A percentile compares a stretch with the other conserved stretches of the same genome.
Evolutionary conservation across 108 stramenopile species (phyloP).

Genomic region (Skeletonema costatum): DNA sequence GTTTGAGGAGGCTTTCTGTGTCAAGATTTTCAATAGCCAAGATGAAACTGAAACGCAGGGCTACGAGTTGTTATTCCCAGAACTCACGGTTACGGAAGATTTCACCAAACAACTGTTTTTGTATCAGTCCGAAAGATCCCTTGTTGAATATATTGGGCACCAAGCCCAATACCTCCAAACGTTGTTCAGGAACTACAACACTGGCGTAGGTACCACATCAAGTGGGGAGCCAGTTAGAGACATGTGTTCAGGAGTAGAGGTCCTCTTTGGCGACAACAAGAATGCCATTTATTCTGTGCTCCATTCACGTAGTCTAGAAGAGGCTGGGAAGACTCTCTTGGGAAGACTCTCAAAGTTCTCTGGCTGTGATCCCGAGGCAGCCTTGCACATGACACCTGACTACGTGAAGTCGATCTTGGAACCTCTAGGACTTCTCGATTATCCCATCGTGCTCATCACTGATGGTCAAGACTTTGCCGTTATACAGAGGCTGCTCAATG

Average conservation of each 20-base stretch:
- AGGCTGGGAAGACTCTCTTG: not conserved
- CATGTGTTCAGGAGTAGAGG: not conserved
- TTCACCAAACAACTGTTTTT: not conserved
- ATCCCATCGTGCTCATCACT: slow-evolving; percentile 4
- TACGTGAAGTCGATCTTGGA: slow-evolving; percentile 3
- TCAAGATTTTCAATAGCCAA: not conserved
- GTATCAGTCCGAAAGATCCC: not conserved
- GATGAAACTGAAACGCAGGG: not conserved
- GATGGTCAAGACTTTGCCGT: not conserved
- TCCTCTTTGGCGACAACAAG: not conserved
- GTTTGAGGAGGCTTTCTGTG: not conserved
- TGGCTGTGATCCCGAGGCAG: slow-evolving; percentile 1
- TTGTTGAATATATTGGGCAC: not conserved
- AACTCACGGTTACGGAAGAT: not conserved
- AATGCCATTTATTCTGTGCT: not conserved
- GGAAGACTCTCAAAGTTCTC: not conserved
- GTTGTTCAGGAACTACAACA: not conserved
- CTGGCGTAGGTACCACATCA: not conserved
- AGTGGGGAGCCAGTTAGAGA: not conserved
- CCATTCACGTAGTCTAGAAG: not conserved
- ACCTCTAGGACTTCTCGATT: not conserved
- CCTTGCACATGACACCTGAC: not conserved
- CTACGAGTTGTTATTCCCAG: not conserved
- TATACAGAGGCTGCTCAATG: not conserved
- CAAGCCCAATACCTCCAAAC: not conserved